These are phyloP conservation scores for Cutaneotrichosporon cutaneum DNA, from an alignment of 1,284 basidiomycete species.

Conservation along the genomic window DNA sequence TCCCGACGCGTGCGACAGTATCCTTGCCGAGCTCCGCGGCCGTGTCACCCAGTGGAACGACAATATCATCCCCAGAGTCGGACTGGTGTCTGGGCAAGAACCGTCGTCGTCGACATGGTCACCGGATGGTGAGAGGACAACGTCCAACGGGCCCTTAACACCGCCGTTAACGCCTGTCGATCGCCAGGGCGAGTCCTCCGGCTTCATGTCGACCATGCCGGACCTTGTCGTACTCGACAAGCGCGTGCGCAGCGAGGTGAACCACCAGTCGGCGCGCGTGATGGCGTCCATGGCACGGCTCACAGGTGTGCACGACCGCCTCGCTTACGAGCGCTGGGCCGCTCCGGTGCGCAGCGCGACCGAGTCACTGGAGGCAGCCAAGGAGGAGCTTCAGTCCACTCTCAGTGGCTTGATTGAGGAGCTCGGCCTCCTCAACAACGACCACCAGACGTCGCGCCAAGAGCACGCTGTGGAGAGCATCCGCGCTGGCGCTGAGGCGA, in stretches of 20 bases:
- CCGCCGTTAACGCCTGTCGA: constrained; percentile 22
- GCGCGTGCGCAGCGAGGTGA: constrained; percentile 67
- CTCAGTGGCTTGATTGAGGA: constrained; percentile 3
- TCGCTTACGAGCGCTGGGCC: constrained; percentile 18
- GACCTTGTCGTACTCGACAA: constrained; percentile 65
- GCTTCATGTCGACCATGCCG: constrained; percentile 38
- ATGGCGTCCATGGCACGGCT: constrained; percentile 58
- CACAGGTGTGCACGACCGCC: constrained; percentile 1
- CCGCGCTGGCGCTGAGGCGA: not conserved
- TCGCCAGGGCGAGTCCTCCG: not conserved
- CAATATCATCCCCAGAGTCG: constrained; percentile 12
- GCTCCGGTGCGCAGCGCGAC: constrained; percentile 14
- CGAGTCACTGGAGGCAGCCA: not conserved
- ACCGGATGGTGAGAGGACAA: not conserved
- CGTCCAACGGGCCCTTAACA: constrained; percentile 18
- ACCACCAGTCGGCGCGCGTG: constrained; percentile 65
- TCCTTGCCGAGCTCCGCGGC: constrained; percentile 1
- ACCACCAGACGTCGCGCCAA: not conserved
- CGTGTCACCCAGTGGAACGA: constrained; percentile 17
- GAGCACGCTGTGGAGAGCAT: not conserved
- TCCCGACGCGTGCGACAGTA: not conserved
- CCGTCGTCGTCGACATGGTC: not conserved
- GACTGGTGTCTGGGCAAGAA: constrained; percentile 13
- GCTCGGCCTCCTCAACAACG: not conserved
- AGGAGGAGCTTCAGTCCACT: not conserved